Evolutionary conservation across 306 rosid genomes (phyloP), one percentile per base, ranked within the genome.

Genomic region (Vigna radiata): DNA sequence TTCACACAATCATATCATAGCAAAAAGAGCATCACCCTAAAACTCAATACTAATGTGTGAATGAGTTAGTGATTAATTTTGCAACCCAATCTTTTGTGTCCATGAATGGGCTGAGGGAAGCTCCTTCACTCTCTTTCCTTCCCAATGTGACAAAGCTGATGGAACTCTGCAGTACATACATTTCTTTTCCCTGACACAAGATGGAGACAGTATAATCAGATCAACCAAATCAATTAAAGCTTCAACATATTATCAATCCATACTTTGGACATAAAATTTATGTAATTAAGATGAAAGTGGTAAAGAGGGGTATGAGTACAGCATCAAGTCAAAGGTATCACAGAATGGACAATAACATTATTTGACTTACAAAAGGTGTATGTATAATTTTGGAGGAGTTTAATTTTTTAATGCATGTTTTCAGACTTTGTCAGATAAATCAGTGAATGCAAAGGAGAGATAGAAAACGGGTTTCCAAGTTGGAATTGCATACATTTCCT

Each of bases 51-150:
- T 64, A 49, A 36, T 72, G 39, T 54, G 8, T 73, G 73, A 68
- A 81, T 61, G 81, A 76, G 4, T 62, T 43, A 63, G 54, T 16
- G 37, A 21, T 56, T 71, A 59, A 49, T 70, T 69, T 9, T 66
- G 68, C 85, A 84, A 76, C 79, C 67, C 55, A 62, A 1, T 59
- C 64, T 77, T 55, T 18, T 16, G 6, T 41, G 48, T 73, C 63
- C 75, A 61, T 81, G 78, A 43, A 27, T 81, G 88, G 80, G 69
- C 88, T 81, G 85, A 49, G 49, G 81, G 81, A 81, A 85, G 76
- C 76, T 78, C 88, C 88, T 85, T 75, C 83, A 41, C 37, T 75
- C 83, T 83, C 52, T 61, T 76, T 70, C 29, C 73, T 59, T 62
- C 33, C 77, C 69, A 73, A 27, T 55, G 44, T 66, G 46, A 56